phyloP scores from a whole-genome alignment of 129 eudicot species.

The Helianthus tuberosus region DNA sequence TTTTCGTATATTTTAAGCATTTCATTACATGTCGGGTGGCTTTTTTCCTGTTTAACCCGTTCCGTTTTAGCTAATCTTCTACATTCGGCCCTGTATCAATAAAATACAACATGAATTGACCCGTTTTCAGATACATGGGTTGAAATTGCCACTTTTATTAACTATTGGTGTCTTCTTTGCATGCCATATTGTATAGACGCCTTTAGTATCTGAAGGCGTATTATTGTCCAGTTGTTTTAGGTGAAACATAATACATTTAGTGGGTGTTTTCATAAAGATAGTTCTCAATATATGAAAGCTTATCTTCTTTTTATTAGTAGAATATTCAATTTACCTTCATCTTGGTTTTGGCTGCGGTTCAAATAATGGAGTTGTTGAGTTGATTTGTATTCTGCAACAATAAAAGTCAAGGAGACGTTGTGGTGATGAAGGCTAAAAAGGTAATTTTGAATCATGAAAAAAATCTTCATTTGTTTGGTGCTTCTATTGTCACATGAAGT shows the following conservation, averaged over 20 bases:
- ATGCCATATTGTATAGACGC: slow-evolving; percentile 5
- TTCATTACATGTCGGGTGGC: not conserved
- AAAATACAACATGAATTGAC: not conserved
- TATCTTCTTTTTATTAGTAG: not conserved
- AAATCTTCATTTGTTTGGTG: not conserved
- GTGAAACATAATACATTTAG: not conserved
- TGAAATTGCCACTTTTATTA: slow-evolving; percentile 11
- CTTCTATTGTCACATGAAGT: not conserved
- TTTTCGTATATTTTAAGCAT: not conserved
- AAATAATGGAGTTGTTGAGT: slow-evolving; percentile 10
- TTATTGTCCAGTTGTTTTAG: not conserved
- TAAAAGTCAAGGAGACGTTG: not conserved
- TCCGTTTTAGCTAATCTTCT: not conserved
- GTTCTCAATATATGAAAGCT: not conserved
- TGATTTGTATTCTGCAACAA: slow-evolving; percentile 5
- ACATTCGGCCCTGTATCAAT: not conserved
- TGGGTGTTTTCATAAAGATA: not conserved
- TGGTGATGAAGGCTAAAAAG: slow-evolving; percentile 19
- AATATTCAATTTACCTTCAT: not conserved
- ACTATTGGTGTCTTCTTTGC: slow-evolving; percentile 32
- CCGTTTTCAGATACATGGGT: not conserved
- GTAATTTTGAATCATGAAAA: slow-evolving; percentile 5
- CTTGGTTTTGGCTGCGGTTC: slow-evolving; percentile 33
- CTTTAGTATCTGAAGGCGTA: slow-evolving; percentile 12
- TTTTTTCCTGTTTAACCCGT: not conserved